Evolutionary conservation across 2,329 filamentous ascomycete species (phyloP).

Genomic region (Pseudogymnoascus destructans): DNA sequence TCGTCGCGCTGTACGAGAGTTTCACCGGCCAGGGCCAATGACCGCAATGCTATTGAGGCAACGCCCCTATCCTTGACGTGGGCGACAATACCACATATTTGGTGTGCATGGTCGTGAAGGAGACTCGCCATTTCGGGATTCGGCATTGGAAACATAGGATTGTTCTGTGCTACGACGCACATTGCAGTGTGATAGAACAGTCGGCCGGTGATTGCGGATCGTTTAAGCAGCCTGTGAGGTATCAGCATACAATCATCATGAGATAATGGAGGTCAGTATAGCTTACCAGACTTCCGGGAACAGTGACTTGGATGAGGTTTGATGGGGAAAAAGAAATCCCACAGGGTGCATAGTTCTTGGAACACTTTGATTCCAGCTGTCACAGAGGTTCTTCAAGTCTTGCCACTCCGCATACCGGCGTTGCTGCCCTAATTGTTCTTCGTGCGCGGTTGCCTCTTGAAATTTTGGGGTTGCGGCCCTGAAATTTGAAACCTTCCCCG

Average conservation of each 20-base stretch:
- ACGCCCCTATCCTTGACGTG: slow-evolving; percentile 73
- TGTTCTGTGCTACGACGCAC: slow-evolving; percentile 65
- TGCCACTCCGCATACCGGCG: slow-evolving; percentile 65
- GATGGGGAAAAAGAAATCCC: slow-evolving; percentile 57
- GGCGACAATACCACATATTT: slow-evolving; percentile 80
- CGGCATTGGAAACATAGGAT: slow-evolving; percentile 45
- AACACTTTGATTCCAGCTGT: slow-evolving; percentile 66
- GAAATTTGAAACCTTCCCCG: slow-evolving; percentile 80
- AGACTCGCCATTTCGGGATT: slow-evolving; percentile 50
- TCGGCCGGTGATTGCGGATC: slow-evolving; percentile 65
- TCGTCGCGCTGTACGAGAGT: slow-evolving; percentile 55
- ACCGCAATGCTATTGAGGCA: slow-evolving; percentile 64
- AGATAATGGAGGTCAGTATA: background rate
- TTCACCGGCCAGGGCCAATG: slow-evolving; percentile 63
- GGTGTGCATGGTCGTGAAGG: slow-evolving; percentile 62
- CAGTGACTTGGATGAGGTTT: slow-evolving; percentile 53
- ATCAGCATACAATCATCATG: slow-evolving; percentile 18
- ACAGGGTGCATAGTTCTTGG: slow-evolving; percentile 81
- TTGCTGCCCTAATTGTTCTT: slow-evolving; percentile 50
- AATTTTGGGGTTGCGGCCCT: slow-evolving; percentile 54
- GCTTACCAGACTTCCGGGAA: slow-evolving; percentile 79
- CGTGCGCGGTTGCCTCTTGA: slow-evolving; percentile 44
- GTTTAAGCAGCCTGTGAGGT: slow-evolving; percentile 59
- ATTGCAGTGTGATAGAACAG: slow-evolving; percentile 84
- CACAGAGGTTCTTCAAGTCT: slow-evolving; percentile 64